A percentile compares a stretch with the other conserved stretches of the same genome.
These are phyloP conservation scores for Lichtheimia hyalospora DNA, from an alignment of 371 early-diverging fungal species.

Conservation along the genomic window DNA sequence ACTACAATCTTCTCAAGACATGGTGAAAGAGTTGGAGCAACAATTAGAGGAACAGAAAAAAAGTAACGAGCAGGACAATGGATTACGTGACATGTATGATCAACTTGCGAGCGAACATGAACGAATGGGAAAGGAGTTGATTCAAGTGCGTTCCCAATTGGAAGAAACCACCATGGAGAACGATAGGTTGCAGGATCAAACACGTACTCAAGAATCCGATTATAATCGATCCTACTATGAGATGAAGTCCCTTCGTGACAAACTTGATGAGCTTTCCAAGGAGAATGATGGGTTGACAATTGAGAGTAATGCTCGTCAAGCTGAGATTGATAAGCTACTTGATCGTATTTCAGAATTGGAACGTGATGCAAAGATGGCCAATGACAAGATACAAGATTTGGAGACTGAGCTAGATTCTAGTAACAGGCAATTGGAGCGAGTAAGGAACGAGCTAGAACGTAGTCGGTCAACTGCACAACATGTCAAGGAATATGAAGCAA, in stretches of 20 bases:
- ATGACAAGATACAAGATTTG: not conserved
- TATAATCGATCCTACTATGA: not conserved
- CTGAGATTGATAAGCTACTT: too few relatives aligned
- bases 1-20: not conserved
- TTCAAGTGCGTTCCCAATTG: not conserved
- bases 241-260: too few relatives aligned
- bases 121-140: not conserved
- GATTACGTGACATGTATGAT: not conserved
- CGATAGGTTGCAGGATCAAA: not conserved
- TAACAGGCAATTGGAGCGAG: not conserved
- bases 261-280: too few relatives aligned
- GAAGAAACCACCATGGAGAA: not conserved
- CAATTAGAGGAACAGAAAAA: not conserved
- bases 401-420: not conserved
- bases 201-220: not conserved
- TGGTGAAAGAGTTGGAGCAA: not conserved
- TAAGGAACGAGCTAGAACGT: not conserved
- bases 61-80: not conserved
- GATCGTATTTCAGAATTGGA: conserved; percentile 6
- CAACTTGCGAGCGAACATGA: not conserved
- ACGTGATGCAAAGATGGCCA: conserved; percentile 28
- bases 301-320: too few relatives aligned
- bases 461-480: not conserved
- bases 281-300: not conserved
- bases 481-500: too few relatives aligned